Base-by-base conservation (phyloP, 352 stramenopile genomes). In the Halophytophthora polymorphica region DNA sequence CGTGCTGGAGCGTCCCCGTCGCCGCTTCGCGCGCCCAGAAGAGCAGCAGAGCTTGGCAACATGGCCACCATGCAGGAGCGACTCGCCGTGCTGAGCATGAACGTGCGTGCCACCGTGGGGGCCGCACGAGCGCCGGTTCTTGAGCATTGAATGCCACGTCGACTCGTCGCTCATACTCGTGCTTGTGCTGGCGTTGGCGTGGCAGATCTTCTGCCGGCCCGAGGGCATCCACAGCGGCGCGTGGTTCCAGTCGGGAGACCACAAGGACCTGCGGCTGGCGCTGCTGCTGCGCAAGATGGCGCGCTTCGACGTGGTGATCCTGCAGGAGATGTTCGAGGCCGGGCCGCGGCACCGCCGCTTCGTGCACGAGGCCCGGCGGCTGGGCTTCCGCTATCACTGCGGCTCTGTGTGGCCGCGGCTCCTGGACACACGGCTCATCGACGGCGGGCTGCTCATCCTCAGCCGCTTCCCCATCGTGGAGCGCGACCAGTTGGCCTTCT, bases 241-340 rank as follows among this genome's bases (percentile, higher is more conserved):
- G 29, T 91, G 80, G 80, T 84, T 91, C 46, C 58, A 72, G 37
- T 41, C 51, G 7, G 79, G 83, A n/a, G 83, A 93, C 61, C 64
- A 79, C 51, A 93, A 93, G 53, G 76, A 93, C 48, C 59, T 90
- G 34, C 74, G 83, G 13, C 53, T 83, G 25, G 59, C 74, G 37
- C 69, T 89, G 29, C 56, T 93, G 40, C 70, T 88, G 19, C 73
- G 70, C 13, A 93, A 93, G 45, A 88, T 93, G 38, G 61, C 61
- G 17, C 53, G 76, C 15, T 88, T 88, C 35, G 83, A 93, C 46
- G 57, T 93, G 39, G 77, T 90, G 21, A 72, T 89, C 17, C 56
- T 93, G 2, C 57, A 90, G 70, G 80, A 91, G 64, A 88, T 89
- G 80, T 91, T 91, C 55, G 80, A 91, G 57, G 69, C 71, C 2